Percentiles rank a stretch among this genome's conserved stretches.
Conservation (phyloP, 768 basidiomycete species). For the Suillus bovinus region DNA sequence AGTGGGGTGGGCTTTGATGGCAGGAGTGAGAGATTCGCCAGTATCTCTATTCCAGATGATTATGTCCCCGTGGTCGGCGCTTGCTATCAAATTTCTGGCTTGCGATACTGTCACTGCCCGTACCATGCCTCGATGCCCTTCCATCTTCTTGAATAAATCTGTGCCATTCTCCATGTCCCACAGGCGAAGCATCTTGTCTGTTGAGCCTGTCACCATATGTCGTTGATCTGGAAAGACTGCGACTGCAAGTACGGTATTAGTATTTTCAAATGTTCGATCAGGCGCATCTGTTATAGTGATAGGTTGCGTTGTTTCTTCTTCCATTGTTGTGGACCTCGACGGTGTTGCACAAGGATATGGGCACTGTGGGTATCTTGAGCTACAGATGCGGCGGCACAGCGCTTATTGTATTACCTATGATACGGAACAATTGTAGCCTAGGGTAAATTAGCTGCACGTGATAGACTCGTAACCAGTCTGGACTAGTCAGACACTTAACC, state of each 20-base stretch:
- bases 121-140: not conserved
- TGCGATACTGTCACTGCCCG: not conserved
- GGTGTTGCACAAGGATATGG: not conserved
- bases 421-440: too few species aligned
- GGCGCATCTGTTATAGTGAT: not conserved
- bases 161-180: not conserved
- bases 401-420: too few species aligned
- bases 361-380: not conserved
- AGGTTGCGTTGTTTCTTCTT: not conserved
- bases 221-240: not conserved
- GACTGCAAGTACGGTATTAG: not conserved
- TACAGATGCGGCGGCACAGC: not conserved
- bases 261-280: not conserved
- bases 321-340: not conserved
- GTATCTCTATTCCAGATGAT: not conserved
- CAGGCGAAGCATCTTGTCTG: not conserved
- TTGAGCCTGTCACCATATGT: not conserved
- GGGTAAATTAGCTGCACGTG: too few species aligned
- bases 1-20: not conserved
- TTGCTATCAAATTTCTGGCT: too few species aligned
- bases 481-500: too few species aligned
- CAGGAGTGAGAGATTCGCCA: not conserved
- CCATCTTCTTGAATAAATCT: not conserved
- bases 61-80: too few species aligned
- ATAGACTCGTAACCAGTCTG: too few species aligned